Percentiles rank a stretch among this genome's conserved stretches.
phyloP scores from a whole-genome alignment of 1,284 basidiomycete species.

The Meira miltonrushii region DNA sequence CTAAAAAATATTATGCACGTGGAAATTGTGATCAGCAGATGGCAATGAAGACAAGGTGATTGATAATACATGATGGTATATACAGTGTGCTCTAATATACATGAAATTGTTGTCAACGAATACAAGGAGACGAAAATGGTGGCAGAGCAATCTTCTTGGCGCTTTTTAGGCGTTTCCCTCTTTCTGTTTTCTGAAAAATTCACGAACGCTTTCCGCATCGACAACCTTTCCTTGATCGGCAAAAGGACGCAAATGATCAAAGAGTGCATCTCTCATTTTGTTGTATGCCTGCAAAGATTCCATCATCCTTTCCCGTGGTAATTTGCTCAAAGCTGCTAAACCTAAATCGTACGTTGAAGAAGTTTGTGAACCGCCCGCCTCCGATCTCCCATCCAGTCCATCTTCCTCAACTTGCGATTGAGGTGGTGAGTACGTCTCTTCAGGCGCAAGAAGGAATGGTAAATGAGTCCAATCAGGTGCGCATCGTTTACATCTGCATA shows the following conservation, averaged over 20 bases:
- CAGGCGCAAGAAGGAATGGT: constrained; percentile 51
- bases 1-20: no score
- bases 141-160: no score
- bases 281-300: constrained; percentile 52
- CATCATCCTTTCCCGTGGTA: constrained; percentile 54
- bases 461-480: constrained; percentile 26
- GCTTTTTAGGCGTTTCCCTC: constrained; percentile 5
- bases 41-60: no score
- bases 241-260: constrained; percentile 52
- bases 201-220: constrained; percentile 49
- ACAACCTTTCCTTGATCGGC: constrained; percentile 50
- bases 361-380: constrained; percentile 27
- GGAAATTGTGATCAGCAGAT: no score
- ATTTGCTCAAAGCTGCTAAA: constrained; percentile 49
- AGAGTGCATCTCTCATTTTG: constrained; percentile 50
- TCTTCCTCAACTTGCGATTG: constrained; percentile 22
- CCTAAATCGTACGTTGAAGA: constrained; percentile 53
- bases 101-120: no score
- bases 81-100: no score
- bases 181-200: constrained; percentile 44
- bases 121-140: no score
- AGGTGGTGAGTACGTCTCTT: constrained; percentile 52
- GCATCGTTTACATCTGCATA: constrained; percentile 51
- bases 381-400: constrained; percentile 11
- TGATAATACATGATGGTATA: no score